Conservation (phyloP, 371 early-diverging fungal genomes). For the Cokeromyces recurvatus region DNA sequence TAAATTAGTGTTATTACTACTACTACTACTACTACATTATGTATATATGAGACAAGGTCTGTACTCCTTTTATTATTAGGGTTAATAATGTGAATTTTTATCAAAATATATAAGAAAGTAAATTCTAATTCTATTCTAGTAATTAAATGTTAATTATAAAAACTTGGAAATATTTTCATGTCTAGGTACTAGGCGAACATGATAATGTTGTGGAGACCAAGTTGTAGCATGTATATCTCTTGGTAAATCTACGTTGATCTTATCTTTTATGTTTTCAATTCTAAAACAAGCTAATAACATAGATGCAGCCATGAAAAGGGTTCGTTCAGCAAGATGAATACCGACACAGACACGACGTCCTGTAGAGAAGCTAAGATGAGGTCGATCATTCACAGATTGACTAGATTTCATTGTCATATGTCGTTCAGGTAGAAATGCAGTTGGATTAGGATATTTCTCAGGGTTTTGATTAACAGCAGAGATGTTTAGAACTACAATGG, state of each 20-base stretch:
- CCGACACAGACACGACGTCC: constrained; percentile 51
- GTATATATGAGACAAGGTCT: too few species aligned
- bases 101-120: too few species aligned
- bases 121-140: too few species aligned
- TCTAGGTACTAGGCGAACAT: constrained; percentile 25
- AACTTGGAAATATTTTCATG: constrained; percentile 25
- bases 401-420: constrained; percentile 22
- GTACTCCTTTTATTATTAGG: too few species aligned
- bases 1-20: too few species aligned
- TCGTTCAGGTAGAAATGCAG: constrained; percentile 36
- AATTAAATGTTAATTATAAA: too few species aligned
- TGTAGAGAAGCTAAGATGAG: constrained; percentile 41
- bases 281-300: constrained; percentile 32
- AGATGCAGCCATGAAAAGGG: constrained; percentile 34
- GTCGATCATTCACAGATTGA: constrained; percentile 31
- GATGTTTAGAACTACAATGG: constrained; percentile 41
- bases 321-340: constrained; percentile 46
- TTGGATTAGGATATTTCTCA: constrained; percentile 23
- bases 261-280: constrained; percentile 12
- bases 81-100: too few species aligned
- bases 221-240: constrained; percentile 24
- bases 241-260: constrained; percentile 15
- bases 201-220: constrained; percentile 21
- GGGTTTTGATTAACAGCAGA: constrained; percentile 37
- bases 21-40: too few species aligned